These are phyloP conservation scores for Phellopilus nigrolimitatus DNA, from an alignment of 1,284 basidiomycete species.

Conservation along the genomic window DNA sequence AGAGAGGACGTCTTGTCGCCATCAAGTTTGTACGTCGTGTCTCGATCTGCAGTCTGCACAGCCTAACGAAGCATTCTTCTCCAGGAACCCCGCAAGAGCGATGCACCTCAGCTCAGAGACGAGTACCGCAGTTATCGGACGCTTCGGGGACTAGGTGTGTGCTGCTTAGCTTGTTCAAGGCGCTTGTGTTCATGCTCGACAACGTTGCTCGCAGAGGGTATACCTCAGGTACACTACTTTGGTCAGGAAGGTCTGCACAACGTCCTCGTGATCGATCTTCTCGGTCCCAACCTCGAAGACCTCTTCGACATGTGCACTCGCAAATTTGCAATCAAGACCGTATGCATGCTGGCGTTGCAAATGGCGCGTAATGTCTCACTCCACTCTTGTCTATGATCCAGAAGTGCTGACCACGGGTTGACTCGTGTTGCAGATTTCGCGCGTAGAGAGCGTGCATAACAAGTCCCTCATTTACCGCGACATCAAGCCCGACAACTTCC, in stretches of 20 bases:
- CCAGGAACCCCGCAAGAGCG: constrained; percentile 96
- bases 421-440: constrained; percentile 66
- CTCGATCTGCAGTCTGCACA: constrained; percentile 8
- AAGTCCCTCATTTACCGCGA: constrained; percentile 99
- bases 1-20: constrained; percentile 78
- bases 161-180: constrained; percentile 1
- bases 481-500: constrained; percentile 99
- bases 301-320: constrained; percentile 98
- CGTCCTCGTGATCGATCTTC: constrained; percentile 92
- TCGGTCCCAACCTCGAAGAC: constrained; percentile 95
- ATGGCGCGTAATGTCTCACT: constrained; percentile 62
- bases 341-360: constrained; percentile 98
- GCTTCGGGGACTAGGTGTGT: constrained; percentile 85
- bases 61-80: constrained; percentile 11
- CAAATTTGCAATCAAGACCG: constrained; percentile 96
- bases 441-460: constrained; percentile 96
- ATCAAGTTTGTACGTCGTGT: constrained; percentile 74
- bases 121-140: constrained; percentile 98
- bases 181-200: not conserved
- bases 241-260: constrained; percentile 98
- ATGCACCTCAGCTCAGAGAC: constrained; percentile 95
- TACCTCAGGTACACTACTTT: constrained; percentile 98
- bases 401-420: constrained; percentile 3
- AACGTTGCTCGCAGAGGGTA: constrained; percentile 59
- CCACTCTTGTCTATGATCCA: constrained; percentile 5